Evolutionary conservation across 768 basidiomycete species (phyloP).

Genomic region (Pleurotus citrinopileatus): DNA sequence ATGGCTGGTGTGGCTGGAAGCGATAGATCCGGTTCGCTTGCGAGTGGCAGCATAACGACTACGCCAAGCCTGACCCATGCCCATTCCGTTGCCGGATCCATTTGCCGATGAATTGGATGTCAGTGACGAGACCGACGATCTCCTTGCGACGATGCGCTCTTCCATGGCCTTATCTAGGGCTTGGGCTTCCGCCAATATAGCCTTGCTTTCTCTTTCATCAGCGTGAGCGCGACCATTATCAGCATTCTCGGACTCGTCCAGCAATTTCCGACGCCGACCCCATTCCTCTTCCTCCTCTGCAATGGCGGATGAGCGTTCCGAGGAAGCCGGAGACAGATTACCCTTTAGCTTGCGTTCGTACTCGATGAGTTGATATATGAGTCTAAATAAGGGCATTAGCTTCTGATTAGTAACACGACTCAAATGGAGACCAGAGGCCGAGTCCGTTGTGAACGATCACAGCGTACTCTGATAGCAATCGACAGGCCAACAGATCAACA

Average conservation of each 20-base stretch:
- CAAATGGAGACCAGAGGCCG: background rate
- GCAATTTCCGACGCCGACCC: slow-evolving; percentile 61
- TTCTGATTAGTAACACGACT: slow-evolving; percentile 13
- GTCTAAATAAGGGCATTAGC: slow-evolving; percentile 39
- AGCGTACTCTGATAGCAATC: background rate
- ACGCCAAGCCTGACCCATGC: slow-evolving; percentile 67
- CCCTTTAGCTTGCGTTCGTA: slow-evolving; percentile 76
- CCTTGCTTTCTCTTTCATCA: slow-evolving; percentile 52
- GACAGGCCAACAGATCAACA: slow-evolving; percentile 22
- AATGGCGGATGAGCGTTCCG: slow-evolving; percentile 49
- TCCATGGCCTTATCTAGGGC: slow-evolving; percentile 89
- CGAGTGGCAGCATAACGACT: slow-evolving; percentile 56
- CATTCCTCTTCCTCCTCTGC: slow-evolving; percentile 79
- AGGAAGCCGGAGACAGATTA: slow-evolving; percentile 48
- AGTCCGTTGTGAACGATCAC: slow-evolving; percentile 15
- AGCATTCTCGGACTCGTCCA: slow-evolving; percentile 49
- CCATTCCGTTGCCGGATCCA: slow-evolving; percentile 61
- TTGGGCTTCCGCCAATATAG: slow-evolving; percentile 74
- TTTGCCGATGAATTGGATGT: slow-evolving; percentile 43
- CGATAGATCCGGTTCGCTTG: slow-evolving; percentile 71
- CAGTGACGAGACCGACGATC: slow-evolving; percentile 63
- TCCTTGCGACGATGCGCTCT: slow-evolving; percentile 73
- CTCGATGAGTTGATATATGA: slow-evolving; percentile 92
- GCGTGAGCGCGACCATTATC: slow-evolving; percentile 21
- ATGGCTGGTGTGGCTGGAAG: slow-evolving; percentile 64